Evolutionary conservation across 805 yeast genomes (phyloP), one percentile per base, ranked within the genome.

Genomic region (Starmerella cellae): DNA sequence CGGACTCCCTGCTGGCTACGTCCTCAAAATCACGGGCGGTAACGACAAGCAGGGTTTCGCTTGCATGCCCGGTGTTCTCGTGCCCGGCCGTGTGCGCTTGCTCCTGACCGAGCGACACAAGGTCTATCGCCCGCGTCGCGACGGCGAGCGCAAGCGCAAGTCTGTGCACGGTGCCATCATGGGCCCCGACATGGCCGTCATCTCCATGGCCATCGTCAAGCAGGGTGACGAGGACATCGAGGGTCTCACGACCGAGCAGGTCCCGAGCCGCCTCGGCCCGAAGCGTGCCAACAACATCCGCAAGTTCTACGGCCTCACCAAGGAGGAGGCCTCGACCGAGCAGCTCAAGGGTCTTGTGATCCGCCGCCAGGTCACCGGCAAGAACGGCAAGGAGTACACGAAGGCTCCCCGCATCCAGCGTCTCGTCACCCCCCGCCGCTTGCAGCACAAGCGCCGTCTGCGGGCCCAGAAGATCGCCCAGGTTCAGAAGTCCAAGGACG

Each of bases 21-120:
- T 84, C 67, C 87, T 91, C 82, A 93, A 81, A 77, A 87, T 91
- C 70, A 73, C 96, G 62, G 98, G 98, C 68, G 98, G 98, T 80
- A 91, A 91, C 82, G 98, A 91, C 77, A 91, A 91, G 76, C 98
- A 91, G 77, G 98, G 98, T 76, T 91, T 91, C 95, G 97, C 98
- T 74, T 91, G 93, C 98, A 91, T 87, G 74, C 98, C 93, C 75
- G 98, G 98, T 81, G 98, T 91, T 57, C 75, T 91, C 79, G 91
- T 84, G 77, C 97, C 98, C 73, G 85, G 93, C 79, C 93, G 98
- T 80, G 97, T 91, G 62, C 85, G 82, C 70, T 79, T 91, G 63
- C 78, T 91, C 67, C 76, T 91, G 67, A 70, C 94, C 60, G 79
- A 84, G 73, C 95, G 88, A 65, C 80, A 74, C 75, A 83, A 96